These are phyloP conservation scores for Vicia villosa DNA, from an alignment of 306 rosid species.

Conservation along the genomic window DNA sequence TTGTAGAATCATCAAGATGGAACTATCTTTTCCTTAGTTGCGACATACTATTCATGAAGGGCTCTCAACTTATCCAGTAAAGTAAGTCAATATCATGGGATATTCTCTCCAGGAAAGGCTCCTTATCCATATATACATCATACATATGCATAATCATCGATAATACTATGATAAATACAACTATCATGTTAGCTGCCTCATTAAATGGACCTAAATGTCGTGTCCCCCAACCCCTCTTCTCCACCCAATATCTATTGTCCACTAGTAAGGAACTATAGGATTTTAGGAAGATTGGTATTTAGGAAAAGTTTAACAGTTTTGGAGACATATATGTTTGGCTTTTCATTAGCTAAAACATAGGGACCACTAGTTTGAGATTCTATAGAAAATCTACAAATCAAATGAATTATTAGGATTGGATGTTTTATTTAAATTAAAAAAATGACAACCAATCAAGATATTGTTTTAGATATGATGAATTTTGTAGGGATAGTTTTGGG, in stretches of 20 bases:
- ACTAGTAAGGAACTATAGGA: constrained; percentile 29
- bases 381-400: constrained; percentile 2
- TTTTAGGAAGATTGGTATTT: constrained; percentile 28
- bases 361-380: constrained; percentile 27
- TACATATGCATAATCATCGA: constrained; percentile 28
- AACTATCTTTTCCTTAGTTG: neutral
- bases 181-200: constrained; percentile 54
- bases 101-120: constrained; percentile 6
- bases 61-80: too few relatives aligned
- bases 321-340: constrained; percentile 22
- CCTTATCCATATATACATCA: constrained; percentile 26
- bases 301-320: constrained; percentile 16
- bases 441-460: constrained; percentile 8
- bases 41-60: too few relatives aligned
- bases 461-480: constrained; percentile 31
- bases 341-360: constrained; percentile 11
- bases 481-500: constrained; percentile 18
- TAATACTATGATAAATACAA: constrained; percentile 38
- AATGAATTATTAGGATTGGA: constrained; percentile 7
- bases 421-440: constrained; percentile 4
- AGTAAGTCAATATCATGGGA: constrained; percentile 40
- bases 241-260: constrained; percentile 43
- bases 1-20: neutral
- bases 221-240: constrained; percentile 34
- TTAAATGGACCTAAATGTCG: constrained; percentile 34